Evolutionary conservation across 306 rosid genomes (phyloP), one percentile per base, ranked within the genome.

Genomic region (Fragaria ananassa): DNA sequence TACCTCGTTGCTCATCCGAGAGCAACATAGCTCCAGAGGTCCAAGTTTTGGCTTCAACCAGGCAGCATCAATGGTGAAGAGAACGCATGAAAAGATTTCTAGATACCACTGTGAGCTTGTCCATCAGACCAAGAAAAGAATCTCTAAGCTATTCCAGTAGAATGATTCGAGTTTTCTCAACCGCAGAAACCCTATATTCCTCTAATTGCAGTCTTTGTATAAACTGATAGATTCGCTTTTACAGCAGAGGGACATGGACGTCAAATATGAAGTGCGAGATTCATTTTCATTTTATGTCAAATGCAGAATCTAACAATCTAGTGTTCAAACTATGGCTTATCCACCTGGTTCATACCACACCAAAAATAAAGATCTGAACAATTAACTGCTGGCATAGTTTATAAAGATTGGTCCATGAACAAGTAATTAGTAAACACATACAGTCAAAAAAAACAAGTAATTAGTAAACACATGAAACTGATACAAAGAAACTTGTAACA

Each of bases 401-500:
- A n/a, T 54, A 74, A 61, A 1, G 18, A 61, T 68, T 27, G 53
- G 50, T 71, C 69, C 42, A 27, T 14, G 49, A 47, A 39, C 35
- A 62, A 70, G 35, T 37, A 46, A 45, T 18, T 37, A 35, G 70
- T 66, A 45, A 58, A 74, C 70, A 44, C 54, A 69, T 17, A 39
- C 39, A 35, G 70, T 66, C 18, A 58, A 74, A 29, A 29, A 29
- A 29, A 29, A 29, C 2, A 29, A 29, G 31, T 37, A 45, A 45
- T 17, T 35, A 35, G 50, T 66, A 45, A 58, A 74, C 70, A 44
- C 39, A 60, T 37, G 72, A 61, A 78, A 74, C 35, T 19, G 10
- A 37, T 72, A 25, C 39, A 70, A 31, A 9, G 77, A 67, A 44
- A 51, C 50, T 56, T 31, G 63, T 9, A n/a, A 70, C 60, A 37